Percentiles rank a stretch among this genome's conserved stretches.
Conservation (phyloP, 768 basidiomycete genomes). For the Galerina marginata region DNA sequence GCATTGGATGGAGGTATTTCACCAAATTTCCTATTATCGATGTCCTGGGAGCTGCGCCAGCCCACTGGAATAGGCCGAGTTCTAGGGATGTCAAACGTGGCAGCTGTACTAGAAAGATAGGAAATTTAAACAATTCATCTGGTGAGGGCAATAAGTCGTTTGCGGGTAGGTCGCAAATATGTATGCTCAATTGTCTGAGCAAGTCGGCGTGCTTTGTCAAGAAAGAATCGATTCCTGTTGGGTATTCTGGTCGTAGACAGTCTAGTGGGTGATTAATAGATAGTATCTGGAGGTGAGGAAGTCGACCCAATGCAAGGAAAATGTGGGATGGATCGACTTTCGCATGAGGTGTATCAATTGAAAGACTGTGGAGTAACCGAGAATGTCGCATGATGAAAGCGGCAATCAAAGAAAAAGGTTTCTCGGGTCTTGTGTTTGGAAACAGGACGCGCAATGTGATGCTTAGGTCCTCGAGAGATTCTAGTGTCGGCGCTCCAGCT, state of each 20-base stretch:
- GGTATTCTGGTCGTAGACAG: not conserved
- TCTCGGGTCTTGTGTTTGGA: not conserved
- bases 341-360: slow-evolving; percentile 6
- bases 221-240: slow-evolving; percentile 4
- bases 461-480: slow-evolving; percentile 8
- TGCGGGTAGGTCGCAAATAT: not conserved
- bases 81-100: slow-evolving; percentile 10
- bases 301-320: not conserved
- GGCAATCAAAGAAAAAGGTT: not conserved
- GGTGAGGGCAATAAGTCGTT: not conserved
- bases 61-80: slow-evolving; percentile 8
- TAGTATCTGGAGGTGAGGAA: slow-evolving; percentile 4
- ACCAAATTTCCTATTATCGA: not conserved
- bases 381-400: slow-evolving; percentile 14
- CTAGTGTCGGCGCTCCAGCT: not conserved
- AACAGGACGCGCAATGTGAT: not conserved
- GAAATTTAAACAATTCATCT: slow-evolving; percentile 3
- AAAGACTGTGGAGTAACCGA: not conserved
- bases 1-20: not conserved
- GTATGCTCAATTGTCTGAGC: not conserved
- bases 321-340: slow-evolving; percentile 5
- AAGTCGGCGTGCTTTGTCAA: not conserved
- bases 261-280: not conserved
- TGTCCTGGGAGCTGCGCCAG: not conserved
- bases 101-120: slow-evolving; percentile 7